Evolutionary conservation across 352 stramenopile genomes (phyloP).

Genomic region (Globisporangium nodosum): DNA sequence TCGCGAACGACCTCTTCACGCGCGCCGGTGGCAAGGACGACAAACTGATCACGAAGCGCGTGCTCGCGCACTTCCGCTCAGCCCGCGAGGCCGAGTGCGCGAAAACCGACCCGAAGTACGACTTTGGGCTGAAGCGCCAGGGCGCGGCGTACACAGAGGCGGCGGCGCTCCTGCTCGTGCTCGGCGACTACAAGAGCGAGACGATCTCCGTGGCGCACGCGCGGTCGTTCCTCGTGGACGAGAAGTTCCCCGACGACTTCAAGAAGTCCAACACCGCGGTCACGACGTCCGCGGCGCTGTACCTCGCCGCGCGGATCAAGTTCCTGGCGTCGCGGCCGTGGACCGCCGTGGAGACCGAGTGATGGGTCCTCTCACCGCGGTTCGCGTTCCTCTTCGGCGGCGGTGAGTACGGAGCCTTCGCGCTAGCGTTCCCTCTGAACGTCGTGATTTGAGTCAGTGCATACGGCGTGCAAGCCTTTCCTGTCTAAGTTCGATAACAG

Average conservation of each 20-base stretch:
- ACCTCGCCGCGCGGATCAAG: slow-evolving; percentile 39
- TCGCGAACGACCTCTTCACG: slow-evolving; percentile 32
- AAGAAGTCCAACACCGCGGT: slow-evolving; percentile 25
- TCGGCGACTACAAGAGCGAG: slow-evolving; percentile 31
- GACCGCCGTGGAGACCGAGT: slow-evolving; percentile 1
- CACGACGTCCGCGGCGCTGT: slow-evolving; percentile 23
- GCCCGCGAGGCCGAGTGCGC: slow-evolving; percentile 38
- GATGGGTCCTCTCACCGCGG: slow-evolving; percentile 1
- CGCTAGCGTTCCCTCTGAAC: slow-evolving; percentile 5
- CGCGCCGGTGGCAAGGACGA: slow-evolving; percentile 16
- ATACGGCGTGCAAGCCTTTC: too few species aligned
- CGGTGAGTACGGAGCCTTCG: slow-evolving; percentile 3
- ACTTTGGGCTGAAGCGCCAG: slow-evolving; percentile 31
- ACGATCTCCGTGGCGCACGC: slow-evolving; percentile 37
- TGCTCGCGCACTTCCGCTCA: slow-evolving; percentile 37
- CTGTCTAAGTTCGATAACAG: too few species aligned
- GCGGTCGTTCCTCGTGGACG: slow-evolving; percentile 39
- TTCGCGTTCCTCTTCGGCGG: slow-evolving; percentile 3
- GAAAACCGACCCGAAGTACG: slow-evolving; percentile 34
- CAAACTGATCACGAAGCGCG: slow-evolving; percentile 24
- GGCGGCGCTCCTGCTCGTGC: slow-evolving; percentile 37
- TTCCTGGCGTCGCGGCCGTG: slow-evolving; percentile 15
- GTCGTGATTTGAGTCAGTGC: neutral
- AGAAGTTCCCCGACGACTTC: slow-evolving; percentile 45
- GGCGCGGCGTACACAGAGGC: slow-evolving; percentile 38